These are phyloP conservation scores for Aurantiochytrium sp. DNA, from an alignment of 108 stramenopile genomes.

Conservation along the genomic window DNA sequence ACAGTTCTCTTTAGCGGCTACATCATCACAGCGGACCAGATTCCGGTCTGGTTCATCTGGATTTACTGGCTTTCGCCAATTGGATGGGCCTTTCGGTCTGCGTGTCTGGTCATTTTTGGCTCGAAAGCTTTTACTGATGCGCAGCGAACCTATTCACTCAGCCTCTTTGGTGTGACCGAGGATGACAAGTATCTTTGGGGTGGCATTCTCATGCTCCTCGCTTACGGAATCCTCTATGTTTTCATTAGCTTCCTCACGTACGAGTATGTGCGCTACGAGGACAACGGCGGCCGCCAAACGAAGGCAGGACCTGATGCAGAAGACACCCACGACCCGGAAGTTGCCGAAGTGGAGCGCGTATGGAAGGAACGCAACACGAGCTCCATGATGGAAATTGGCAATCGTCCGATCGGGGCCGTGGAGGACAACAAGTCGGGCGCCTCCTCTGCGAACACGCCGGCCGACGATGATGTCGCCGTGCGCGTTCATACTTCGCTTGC, in stretches of 20 bases:
- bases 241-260: background rate
- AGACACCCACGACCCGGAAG: background rate
- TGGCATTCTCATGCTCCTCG: background rate
- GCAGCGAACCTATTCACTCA: background rate
- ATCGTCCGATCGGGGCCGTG: too few species aligned
- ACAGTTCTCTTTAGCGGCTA: conserved; percentile 48
- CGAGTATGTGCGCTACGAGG: background rate
- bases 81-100: background rate
- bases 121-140: background rate
- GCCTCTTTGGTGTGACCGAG: background rate
- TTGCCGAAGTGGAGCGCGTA: background rate
- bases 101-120: background rate
- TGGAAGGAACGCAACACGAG: background rate
- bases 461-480: background rate
- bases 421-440: too few species aligned
- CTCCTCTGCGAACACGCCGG: too few species aligned
- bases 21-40: conserved; percentile 27
- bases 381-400: background rate
- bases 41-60: background rate
- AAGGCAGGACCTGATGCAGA: background rate
- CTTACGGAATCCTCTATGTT: background rate
- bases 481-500: background rate
- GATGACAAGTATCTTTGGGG: background rate
- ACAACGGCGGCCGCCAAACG: background rate
- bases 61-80: conserved; percentile 22